Percentiles rank a stretch among this genome's conserved stretches.
phyloP scores from a whole-genome alignment of 2,329 filamentous ascomycete genomes.

The Pseudogymnoascus pannorum region DNA sequence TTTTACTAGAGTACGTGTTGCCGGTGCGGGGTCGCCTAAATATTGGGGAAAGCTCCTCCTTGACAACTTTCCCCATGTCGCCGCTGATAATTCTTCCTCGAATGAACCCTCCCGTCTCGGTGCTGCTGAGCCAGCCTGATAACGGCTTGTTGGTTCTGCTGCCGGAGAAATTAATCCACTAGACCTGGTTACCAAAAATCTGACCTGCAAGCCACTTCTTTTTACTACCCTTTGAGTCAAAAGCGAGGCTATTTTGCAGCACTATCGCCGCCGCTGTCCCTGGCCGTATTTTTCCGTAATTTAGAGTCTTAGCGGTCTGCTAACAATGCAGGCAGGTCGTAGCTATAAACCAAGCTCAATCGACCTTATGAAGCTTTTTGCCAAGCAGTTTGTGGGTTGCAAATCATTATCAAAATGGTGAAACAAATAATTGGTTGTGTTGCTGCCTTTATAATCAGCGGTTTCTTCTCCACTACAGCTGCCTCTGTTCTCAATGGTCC shows the following conservation, averaged over 20 bases:
- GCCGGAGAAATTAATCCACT: neutral
- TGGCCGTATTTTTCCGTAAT: neutral
- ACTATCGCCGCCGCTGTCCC: neutral
- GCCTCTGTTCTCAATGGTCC: neutral
- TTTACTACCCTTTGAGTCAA: neutral
- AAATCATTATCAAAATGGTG: neutral
- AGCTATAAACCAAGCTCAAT: neutral
- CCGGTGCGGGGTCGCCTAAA: slow-evolving; percentile 6
- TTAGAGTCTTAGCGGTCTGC: neutral
- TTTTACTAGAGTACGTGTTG: too few relatives aligned
- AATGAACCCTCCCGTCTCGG: neutral
- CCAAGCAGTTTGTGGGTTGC: neutral
- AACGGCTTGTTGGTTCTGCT: neutral
- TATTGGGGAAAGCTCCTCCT: slow-evolving; percentile 3
- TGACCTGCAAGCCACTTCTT: neutral
- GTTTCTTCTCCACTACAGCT: neutral
- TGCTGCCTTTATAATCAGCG: neutral
- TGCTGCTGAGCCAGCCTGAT: neutral
- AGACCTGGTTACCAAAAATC: neutral
- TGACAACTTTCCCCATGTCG: neutral
- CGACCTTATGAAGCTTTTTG: neutral
- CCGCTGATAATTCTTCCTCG: slow-evolving; percentile 1
- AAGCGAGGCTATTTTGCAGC: neutral
- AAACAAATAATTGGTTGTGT: neutral
- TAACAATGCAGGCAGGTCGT: neutral